phyloP scores from a whole-genome alignment of 176 grass and related monocot species.

The Chrysopogon serrulatus region DNA sequence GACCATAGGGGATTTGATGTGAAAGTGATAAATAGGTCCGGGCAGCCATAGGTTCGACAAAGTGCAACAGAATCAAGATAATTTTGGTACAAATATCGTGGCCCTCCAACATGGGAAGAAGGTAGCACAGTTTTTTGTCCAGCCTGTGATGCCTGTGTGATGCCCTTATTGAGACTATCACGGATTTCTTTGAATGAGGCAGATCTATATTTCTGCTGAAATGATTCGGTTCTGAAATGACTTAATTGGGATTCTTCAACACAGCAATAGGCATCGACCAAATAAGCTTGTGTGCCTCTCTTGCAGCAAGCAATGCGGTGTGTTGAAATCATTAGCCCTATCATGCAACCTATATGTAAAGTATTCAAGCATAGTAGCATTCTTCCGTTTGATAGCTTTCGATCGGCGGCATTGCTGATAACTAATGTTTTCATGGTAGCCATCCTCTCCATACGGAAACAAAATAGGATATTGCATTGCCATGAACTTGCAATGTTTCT shows the following conservation, averaged over 20 bases:
- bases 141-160: accelerated
- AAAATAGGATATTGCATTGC: background rate
- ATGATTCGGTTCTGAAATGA: background rate
- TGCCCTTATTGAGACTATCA: too few species aligned
- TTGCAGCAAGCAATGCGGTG: background rate
- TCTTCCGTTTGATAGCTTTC: background rate
- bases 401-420: background rate
- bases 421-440: background rate
- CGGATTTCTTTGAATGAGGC: too few species aligned
- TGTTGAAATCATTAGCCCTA: background rate
- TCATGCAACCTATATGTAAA: background rate
- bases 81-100: too few species aligned
- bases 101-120: too few species aligned
- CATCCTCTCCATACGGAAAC: background rate
- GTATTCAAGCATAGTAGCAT: background rate
- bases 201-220: background rate
- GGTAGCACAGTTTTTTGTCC: background rate
- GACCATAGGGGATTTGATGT: too few species aligned
- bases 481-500: background rate
- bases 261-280: background rate
- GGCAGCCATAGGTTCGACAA: too few species aligned
- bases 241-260: background rate
- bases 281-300: background rate
- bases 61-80: too few species aligned
- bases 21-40: too few species aligned